Base-by-base conservation (phyloP, 805 yeast genomes). In the Lipomyces mesembrius region DNA sequence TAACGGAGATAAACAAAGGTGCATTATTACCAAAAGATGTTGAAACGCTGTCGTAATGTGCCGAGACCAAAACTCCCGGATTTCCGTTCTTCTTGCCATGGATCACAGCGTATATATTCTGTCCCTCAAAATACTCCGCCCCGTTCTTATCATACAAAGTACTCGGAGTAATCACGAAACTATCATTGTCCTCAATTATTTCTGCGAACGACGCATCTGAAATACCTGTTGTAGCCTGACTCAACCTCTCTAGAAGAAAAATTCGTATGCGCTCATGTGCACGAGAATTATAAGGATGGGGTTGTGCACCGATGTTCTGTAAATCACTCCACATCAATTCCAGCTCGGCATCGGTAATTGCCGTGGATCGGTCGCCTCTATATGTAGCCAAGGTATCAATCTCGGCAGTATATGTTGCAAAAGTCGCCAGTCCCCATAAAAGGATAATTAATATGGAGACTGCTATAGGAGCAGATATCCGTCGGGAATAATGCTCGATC, bases 41-140 rank as follows among this genome's bases (percentile, higher is more conserved):
- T 22, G 97, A 95, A 7, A 92, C 97, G 8, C 94, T 86, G 78
- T 92, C 98, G 73, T 80, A 93, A 78, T 92, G 98, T 3, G 97
- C 93, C 71, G 95, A 88, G 3, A 92, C 74, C 57, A 92, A 77
- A 3, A 92, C 76, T 0, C 92, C 95, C 0, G 89, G 89, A 60
- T 89, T 77, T 1, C 82, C 78, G 59, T 88, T 79, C 7, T 80
- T 75, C 22, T 17, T 43, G 34, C 97, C 97, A 72, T 86, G 83
- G 46, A 92, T 77, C 74, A 89, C 86, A 2, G 87, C 97, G 56
- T 90, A 73, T 22, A 93, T 79, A 74, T 93, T 92, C 67, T 90
- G 86, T 64, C 94, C 86, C 76, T 92, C 97, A 74, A 85, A 92
- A 78, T 90, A 92, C 34, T 25, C 34, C 8, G 35, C 55, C 65